Conservation (phyloP, 2,329 filamentous ascomycete species). For the Conoideocrella luteorostrata region DNA sequence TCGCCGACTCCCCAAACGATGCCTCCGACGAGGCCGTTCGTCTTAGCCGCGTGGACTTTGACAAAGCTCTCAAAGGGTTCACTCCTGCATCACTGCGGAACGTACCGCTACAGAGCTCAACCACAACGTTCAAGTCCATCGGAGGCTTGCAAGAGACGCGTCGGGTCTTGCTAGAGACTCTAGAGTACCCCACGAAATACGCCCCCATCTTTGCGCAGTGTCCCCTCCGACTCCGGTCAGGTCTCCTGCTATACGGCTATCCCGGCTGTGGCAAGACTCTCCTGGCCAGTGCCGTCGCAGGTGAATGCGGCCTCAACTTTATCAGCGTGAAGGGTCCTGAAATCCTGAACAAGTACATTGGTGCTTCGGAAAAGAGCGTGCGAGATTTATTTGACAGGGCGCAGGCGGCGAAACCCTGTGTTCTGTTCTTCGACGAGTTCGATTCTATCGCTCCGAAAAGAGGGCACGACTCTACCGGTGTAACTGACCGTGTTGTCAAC, state of each 20-base stretch:
- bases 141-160: conserved; percentile 82
- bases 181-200: conserved; percentile 96
- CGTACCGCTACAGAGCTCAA: conserved; percentile 87
- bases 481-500: conserved; percentile 98
- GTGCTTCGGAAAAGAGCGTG: conserved; percentile 92
- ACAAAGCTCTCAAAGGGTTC: conserved; percentile 80
- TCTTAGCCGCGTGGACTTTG: conserved; percentile 71
- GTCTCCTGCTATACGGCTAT: conserved; percentile 87
- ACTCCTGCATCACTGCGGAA: conserved; percentile 92
- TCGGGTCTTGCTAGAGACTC: conserved; percentile 84
- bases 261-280: conserved; percentile 96
- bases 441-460: conserved; percentile 96
- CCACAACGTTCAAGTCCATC: conserved; percentile 86
- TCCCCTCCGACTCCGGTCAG: conserved; percentile 87
- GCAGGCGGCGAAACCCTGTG: conserved; percentile 82
- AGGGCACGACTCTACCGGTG: conserved; percentile 93
- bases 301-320: conserved; percentile 96
- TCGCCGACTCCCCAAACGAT: conserved; percentile 46
- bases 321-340: conserved; percentile 98
- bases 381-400: conserved; percentile 92
- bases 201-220: conserved; percentile 96
- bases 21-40: conserved; percentile 46
- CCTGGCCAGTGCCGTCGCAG: conserved; percentile 91
- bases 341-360: conserved; percentile 98
- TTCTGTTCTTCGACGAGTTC: conserved; percentile 98